Evolutionary conservation across 1,284 basidiomycete genomes (phyloP), one percentile per base, ranked within the genome.

Genomic region (Ceratobasidium papillatum): DNA sequence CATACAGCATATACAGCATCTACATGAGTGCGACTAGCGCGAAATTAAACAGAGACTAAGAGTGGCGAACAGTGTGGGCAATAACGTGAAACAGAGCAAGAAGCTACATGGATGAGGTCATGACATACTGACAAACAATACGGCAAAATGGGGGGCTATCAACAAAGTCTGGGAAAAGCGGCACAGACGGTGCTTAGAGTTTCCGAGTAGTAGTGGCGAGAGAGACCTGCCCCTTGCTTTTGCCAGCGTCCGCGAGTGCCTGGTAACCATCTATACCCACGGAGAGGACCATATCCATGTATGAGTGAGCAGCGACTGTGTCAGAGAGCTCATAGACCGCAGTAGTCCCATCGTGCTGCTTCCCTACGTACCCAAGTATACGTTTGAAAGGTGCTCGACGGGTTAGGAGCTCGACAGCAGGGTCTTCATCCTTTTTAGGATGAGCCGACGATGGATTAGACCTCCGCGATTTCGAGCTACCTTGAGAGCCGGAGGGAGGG

Each of bases 31-130:
- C 68, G 41, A 22, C 61, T 47, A 12, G 68, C 68, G 65, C 65
- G 65, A 69, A 54, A 69, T 52, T 54, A 43, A 30, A 43, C 36
- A 43, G 41, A 22, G 41, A 43, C 36, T 32, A 34, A 38, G 30
- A 17, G 30, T 69, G 38, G 14, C 32, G 65, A 38, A 17, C 25
- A 61, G n/a, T 58, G 25, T 58, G 41, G 12, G 22, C 41, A 51
- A 54, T 27, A 58, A 58, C 36, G 25, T 25, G 17, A 32, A 69
- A 34, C 49, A 19, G 19, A 19, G 30, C 8, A 34, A 66, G 54
- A 66, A 69, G 52, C 38, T 58, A 69, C 54, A 69, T 47, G 52
- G 54, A 69, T 69, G 66, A 58, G 52, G 12, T 69, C 52, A 69
- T 69, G 45, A 58, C 54, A 69, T 68, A 38, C 49, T 17, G 7